Evolutionary conservation across 306 rosid genomes (phyloP).

Genomic region (Bauhinia variegata): DNA sequence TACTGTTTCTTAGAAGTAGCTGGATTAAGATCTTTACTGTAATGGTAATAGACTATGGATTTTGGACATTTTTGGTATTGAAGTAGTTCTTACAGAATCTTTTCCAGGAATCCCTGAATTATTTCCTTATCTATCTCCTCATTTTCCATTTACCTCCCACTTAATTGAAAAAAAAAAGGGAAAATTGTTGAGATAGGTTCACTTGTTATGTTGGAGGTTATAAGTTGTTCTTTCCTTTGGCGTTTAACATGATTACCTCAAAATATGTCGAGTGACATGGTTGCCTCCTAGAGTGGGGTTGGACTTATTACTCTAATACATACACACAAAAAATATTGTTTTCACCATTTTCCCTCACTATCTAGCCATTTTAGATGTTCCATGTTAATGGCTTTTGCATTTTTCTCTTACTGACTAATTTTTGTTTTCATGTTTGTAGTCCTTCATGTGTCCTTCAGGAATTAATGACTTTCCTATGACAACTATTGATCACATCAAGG

Average conservation of each 20-base stretch:
- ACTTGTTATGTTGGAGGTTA: not conserved
- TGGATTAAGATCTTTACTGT: not conserved
- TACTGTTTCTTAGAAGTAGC: not conserved
- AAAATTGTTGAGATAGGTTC: not conserved
- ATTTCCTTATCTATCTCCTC: slow-evolving; percentile 10
- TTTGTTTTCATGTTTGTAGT: slow-evolving; percentile 52
- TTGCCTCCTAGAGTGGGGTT: slow-evolving; percentile 15
- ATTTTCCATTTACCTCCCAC: not conserved
- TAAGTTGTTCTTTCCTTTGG: slow-evolving; percentile 20
- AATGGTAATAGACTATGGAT: slow-evolving; percentile 11
- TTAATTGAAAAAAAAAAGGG: too few relatives aligned
- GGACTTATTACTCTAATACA: not conserved
- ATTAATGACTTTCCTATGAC: slow-evolving; percentile 92
- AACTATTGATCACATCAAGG: slow-evolving; percentile 83
- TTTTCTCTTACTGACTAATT: slow-evolving; percentile 36
- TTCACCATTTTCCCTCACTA: not conserved
- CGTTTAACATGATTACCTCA: slow-evolving; percentile 15
- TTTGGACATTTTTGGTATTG: slow-evolving; percentile 23
- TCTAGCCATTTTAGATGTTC: not conserved
- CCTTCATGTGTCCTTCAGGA: slow-evolving; percentile 98
- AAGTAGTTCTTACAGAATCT: not conserved
- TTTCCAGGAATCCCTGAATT: slow-evolving; percentile 12
- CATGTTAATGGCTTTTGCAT: slow-evolving; percentile 7
- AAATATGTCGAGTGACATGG: slow-evolving; percentile 13
- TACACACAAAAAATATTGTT: not conserved